These are phyloP conservation scores for Chaetomium sp. DNA, from an alignment of 2,329 filamentous ascomycete genomes.

Conservation along the genomic window DNA sequence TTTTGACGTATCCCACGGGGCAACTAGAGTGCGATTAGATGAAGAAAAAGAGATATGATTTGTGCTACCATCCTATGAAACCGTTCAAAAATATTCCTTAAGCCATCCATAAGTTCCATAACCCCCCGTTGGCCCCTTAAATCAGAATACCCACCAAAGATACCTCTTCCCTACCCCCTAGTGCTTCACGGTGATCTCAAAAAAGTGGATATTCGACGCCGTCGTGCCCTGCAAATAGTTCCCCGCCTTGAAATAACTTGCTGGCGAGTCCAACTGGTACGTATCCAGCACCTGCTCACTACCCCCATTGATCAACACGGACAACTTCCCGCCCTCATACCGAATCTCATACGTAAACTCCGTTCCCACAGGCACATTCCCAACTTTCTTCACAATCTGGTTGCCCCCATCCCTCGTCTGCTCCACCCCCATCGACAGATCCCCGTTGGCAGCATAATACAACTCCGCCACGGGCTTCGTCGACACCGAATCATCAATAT, in stretches of 20 bases:
- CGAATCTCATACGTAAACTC: conserved; percentile 6
- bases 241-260: conserved; percentile 5
- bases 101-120: too few relatives aligned
- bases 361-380: neutral
- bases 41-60: too few relatives aligned
- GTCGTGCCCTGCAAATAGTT: conserved; percentile 5
- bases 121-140: too few relatives aligned
- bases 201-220: conserved; percentile 2
- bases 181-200: neutral
- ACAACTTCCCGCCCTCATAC: conserved; percentile 1
- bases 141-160: too few relatives aligned
- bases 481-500: conserved; percentile 3
- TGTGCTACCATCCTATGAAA: too few relatives aligned
- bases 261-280: neutral
- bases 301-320: conserved; percentile 1
- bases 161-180: too few relatives aligned
- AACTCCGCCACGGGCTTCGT: conserved; percentile 3
- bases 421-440: neutral
- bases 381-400: neutral
- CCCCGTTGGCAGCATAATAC: conserved; percentile 1
- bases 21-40: too few relatives aligned
- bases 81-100: too few relatives aligned
- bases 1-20: too few relatives aligned
- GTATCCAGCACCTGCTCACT: neutral
- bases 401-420: conserved; percentile 1